Percentiles rank a stretch among this genome's conserved stretches.
These are phyloP conservation scores for Kockovaella imperatae DNA, from an alignment of 768 basidiomycete species.

Conservation along the genomic window DNA sequence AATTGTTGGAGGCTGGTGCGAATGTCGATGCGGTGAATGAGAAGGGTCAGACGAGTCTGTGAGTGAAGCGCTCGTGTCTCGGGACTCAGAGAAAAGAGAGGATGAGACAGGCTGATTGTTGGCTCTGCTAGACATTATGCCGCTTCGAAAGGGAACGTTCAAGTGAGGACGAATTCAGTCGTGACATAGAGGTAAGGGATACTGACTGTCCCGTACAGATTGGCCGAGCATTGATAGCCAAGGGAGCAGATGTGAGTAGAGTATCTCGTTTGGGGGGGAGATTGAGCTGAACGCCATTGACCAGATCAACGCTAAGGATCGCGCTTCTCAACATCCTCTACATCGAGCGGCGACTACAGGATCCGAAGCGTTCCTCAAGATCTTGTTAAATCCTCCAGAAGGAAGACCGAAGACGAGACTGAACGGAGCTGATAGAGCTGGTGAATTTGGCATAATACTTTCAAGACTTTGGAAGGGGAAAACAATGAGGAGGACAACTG, in stretches of 20 bases:
- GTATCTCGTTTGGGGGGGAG: not conserved
- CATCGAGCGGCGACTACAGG: conserved; percentile 97
- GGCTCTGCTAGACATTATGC: conserved; percentile 43
- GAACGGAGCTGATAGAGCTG: conserved; percentile 55
- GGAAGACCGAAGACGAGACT: conserved; percentile 63
- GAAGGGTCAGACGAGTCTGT: conserved; percentile 45
- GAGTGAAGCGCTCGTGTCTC: conserved; percentile 6
- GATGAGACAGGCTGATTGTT: conserved; percentile 1
- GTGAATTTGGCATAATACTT: conserved; percentile 16
- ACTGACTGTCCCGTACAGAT: conserved; percentile 52
- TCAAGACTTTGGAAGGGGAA: not conserved
- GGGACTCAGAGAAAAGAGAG: not conserved
- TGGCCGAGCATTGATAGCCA: conserved; percentile 70
- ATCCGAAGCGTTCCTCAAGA: conserved; percentile 74
- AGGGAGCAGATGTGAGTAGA: conserved; percentile 79
- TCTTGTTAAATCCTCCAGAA: conserved; percentile 78
- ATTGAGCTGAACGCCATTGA: conserved; percentile 25
- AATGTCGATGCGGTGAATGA: conserved; percentile 39
- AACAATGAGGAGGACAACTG: conserved; percentile 12
- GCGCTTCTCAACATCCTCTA: conserved; percentile 86
- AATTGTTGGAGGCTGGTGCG: conserved; percentile 41
- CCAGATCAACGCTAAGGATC: conserved; percentile 90
- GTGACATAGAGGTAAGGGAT: not conserved
- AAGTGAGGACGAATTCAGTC: conserved; percentile 16
- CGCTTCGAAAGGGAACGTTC: conserved; percentile 42